Evolutionary conservation across 352 stramenopile species (phyloP), one percentile per base, ranked within the genome.

Genomic region (Poterioochromonas sp.): DNA sequence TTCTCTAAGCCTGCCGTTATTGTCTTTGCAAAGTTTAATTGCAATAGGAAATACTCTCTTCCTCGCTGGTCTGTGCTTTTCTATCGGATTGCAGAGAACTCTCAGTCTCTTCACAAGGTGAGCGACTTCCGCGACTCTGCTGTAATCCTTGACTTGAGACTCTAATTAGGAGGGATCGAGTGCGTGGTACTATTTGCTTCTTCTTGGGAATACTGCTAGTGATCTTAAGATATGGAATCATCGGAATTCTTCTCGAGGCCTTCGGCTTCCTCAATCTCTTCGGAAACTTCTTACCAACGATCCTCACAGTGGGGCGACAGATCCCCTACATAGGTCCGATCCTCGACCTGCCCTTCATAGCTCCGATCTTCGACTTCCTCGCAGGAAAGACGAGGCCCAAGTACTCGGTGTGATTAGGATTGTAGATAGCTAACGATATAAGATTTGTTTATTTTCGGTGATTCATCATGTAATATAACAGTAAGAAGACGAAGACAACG

Each of bases 261-360:
- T 74, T 74, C n/a, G 65, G 65, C 18, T 58, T 74, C 53, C 29
- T 74, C 0, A 54, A 74, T 34, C 29, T 74, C 8, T 74, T 74
- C 32, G 65, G 65, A 53, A 74, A 74, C n/a, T 74, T 74, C 29
- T 54, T 74, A 35, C 65, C 65, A 18, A 54, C 40, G 37, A n/a
- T 54, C 11, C n/a, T 74, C 34, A 20, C 15, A 11, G 8, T 74
- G 1, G 65, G 15, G 22, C 35, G 65, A 58, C 65, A 74, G 32
- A 2, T 74, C 22, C 65, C 65, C 22, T 29, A 26, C 20, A 34
- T 74, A 20, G 15, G 39, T 54, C 2, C 41, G 11, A n/a, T 74
- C 1, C 40, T 74, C 3, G 65, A 74, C 40, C 15, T 39, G 5
- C 65, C 65, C 3, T 12, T 74, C 3, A 39, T 74, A 26, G 5